Percentiles rank a stretch among this genome's conserved stretches.
Conservation (phyloP, 2,329 filamentous ascomycete species). For the Paecilomyces sp. region DNA sequence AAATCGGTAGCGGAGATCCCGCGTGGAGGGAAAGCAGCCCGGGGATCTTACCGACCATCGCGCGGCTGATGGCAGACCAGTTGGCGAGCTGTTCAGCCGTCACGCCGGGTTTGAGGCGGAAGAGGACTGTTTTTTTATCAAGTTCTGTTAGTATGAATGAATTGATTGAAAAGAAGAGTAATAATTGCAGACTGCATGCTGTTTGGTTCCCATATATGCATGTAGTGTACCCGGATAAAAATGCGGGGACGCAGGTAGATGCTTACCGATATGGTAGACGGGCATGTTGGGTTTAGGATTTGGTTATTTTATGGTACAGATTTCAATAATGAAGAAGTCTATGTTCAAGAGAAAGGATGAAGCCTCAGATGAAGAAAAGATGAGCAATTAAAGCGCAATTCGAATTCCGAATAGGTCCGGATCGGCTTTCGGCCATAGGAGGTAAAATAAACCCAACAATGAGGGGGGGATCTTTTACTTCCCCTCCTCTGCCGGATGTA, state of each 20-base stretch:
- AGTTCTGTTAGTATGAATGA: too few relatives aligned
- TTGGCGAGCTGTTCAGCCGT: constrained; percentile 23
- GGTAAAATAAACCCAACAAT: not conserved
- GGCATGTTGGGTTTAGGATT: constrained; percentile 25
- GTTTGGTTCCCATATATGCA: too few relatives aligned
- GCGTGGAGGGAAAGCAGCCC: constrained; percentile 30
- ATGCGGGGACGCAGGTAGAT: not conserved
- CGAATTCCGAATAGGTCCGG: not conserved
- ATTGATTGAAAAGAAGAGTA: too few relatives aligned
- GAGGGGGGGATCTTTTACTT: not conserved
- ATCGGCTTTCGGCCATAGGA: not conserved
- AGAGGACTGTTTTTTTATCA: constrained; percentile 24
- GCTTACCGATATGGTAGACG: constrained; percentile 35
- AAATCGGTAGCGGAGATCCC: constrained; percentile 30
- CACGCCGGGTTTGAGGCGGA: constrained; percentile 35
- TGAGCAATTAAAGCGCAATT: not conserved
- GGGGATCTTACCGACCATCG: constrained; percentile 38
- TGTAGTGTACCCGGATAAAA: not conserved
- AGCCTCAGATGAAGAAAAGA: not conserved
- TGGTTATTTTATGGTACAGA: not conserved
- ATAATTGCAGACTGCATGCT: too few relatives aligned
- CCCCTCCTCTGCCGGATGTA: not conserved
- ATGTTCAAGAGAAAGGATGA: not conserved
- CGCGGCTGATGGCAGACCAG: constrained; percentile 22
- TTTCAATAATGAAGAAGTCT: not conserved